phyloP scores from a whole-genome alignment of 2,329 filamentous ascomycete species.

The Epichloe bromicola region DNA sequence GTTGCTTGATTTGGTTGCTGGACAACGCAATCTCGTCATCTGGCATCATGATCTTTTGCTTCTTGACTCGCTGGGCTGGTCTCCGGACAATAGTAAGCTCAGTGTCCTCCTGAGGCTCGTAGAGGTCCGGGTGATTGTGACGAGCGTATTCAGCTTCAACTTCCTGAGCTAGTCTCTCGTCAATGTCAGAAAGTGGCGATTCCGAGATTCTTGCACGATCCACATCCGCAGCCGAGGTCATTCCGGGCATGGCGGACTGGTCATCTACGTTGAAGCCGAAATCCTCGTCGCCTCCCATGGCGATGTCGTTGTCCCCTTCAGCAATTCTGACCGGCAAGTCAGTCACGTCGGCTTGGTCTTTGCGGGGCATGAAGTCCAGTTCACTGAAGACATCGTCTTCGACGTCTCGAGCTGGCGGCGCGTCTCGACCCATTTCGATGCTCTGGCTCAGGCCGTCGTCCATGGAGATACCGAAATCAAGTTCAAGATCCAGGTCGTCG shows the following conservation, averaged over 20 bases:
- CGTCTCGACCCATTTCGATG: slow-evolving; percentile 85
- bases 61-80: slow-evolving; percentile 58
- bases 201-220: slow-evolving; percentile 51
- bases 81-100: slow-evolving; percentile 49
- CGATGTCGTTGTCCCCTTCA: slow-evolving; percentile 50
- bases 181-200: slow-evolving; percentile 57
- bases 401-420: slow-evolving; percentile 50
- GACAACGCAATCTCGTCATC: slow-evolving; percentile 71
- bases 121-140: slow-evolving; percentile 43
- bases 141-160: slow-evolving; percentile 45
- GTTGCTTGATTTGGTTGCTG: slow-evolving; percentile 66
- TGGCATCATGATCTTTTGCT: slow-evolving; percentile 69
- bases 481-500: slow-evolving; percentile 57
- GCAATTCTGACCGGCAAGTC: slow-evolving; percentile 46
- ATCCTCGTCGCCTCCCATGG: slow-evolving; percentile 46
- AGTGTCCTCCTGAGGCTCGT: slow-evolving; percentile 45
- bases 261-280: slow-evolving; percentile 52
- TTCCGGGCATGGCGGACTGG: slow-evolving; percentile 42
- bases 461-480: slow-evolving; percentile 63
- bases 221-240: slow-evolving; percentile 32
- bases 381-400: slow-evolving; percentile 61
- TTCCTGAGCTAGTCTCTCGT: slow-evolving; percentile 47
- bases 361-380: slow-evolving; percentile 41
- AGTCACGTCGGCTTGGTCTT: slow-evolving; percentile 43
- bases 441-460: slow-evolving; percentile 54